Percentiles rank a stretch among this genome's conserved stretches.
These are phyloP conservation scores for Kwoniella bestiolae DNA, from an alignment of 768 basidiomycete genomes.

Conservation along the genomic window DNA sequence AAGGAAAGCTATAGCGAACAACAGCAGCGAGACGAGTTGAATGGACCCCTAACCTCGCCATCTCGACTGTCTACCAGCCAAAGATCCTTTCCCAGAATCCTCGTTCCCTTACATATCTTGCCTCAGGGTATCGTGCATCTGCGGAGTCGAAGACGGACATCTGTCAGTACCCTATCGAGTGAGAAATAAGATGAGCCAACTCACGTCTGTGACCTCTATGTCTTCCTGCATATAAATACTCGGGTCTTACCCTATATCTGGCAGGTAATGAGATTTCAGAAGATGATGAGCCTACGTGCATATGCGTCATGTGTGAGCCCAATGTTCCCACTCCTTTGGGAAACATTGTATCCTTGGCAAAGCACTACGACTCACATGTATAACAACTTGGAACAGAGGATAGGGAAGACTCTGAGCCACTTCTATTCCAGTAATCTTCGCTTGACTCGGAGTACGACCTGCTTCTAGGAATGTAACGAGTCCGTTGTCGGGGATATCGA, in stretches of 20 bases:
- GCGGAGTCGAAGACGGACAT: background rate
- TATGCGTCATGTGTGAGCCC: background rate
- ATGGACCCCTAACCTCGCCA: too few species aligned
- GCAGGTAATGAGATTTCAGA: background rate
- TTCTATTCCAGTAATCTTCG: background rate
- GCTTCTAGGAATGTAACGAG: background rate
- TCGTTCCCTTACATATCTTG: background rate
- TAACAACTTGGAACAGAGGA: background rate
- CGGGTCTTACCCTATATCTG: background rate
- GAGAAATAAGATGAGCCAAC: background rate
- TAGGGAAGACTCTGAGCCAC: background rate
- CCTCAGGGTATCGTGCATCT: background rate
- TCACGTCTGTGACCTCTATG: background rate
- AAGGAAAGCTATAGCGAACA: too few species aligned
- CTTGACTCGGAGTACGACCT: background rate
- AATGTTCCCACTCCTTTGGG: too few species aligned
- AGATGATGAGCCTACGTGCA: slow-evolving; percentile 1
- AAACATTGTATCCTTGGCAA: too few species aligned
- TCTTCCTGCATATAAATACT: background rate
- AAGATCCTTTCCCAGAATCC: background rate
- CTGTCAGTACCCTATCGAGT: too few species aligned
- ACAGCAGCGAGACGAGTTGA: too few species aligned
- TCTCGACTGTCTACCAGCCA: background rate
- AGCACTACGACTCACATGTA: background rate
- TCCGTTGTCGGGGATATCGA: background rate